These are phyloP conservation scores for Cicer yamashitae DNA, from an alignment of 306 rosid genomes.

Conservation along the genomic window DNA sequence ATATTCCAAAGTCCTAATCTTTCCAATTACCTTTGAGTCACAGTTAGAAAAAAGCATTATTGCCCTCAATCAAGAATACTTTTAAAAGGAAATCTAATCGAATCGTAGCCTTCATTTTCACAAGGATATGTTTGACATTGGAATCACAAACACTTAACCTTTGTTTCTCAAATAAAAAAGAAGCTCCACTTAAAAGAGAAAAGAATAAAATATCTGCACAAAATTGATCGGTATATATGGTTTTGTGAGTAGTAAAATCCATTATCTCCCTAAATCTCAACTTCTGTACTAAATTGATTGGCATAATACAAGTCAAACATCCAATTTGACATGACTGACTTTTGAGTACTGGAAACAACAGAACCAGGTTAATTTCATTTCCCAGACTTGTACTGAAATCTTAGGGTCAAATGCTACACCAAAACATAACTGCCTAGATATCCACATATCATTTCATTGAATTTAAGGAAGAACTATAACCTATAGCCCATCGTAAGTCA, in stretches of 20 bases:
- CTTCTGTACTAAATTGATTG: neutral
- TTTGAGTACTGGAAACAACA: neutral
- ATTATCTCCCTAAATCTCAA: neutral
- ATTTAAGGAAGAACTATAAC: neutral
- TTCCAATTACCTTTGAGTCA: slow-evolving; percentile 16
- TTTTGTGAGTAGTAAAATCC: slow-evolving; percentile 1
- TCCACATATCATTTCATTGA: slow-evolving; percentile 13
- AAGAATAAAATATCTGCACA: neutral
- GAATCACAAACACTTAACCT: neutral
- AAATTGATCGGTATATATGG: slow-evolving; percentile 9
- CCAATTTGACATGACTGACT: neutral
- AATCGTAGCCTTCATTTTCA: slow-evolving; percentile 9
- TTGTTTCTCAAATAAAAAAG: slow-evolving; percentile 5
- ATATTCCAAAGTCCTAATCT: slow-evolving; percentile 27
- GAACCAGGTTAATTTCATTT: neutral
- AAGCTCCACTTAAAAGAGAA: neutral
- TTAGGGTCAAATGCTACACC: neutral
- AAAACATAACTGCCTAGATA: slow-evolving; percentile 16
- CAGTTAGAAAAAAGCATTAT: neutral
- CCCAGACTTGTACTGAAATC: neutral
- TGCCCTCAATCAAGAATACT: slow-evolving; percentile 16
- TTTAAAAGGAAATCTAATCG: slow-evolving; percentile 32
- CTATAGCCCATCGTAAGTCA: neutral
- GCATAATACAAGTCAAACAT: neutral
- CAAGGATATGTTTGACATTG: neutral